Conservation (phyloP, 305 asterid genomes). For the Rubia occidens region DNA sequence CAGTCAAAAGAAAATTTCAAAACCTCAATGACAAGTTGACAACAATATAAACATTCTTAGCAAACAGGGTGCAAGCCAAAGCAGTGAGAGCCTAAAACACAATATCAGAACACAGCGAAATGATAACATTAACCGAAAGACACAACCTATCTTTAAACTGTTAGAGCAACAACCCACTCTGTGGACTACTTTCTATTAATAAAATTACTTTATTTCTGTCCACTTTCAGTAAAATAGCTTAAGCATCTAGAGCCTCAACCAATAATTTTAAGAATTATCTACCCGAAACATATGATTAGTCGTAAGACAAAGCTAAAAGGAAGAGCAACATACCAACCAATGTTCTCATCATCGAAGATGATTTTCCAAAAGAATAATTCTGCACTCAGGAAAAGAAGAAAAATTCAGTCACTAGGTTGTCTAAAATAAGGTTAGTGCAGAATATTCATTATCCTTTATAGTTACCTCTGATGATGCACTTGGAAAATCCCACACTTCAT, state of each 20-base stretch:
- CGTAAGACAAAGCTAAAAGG: neutral
- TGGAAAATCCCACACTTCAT: slow-evolving; percentile 98
- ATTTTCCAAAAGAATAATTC: slow-evolving; percentile 95
- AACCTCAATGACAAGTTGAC: too few species aligned
- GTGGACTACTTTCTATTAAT: neutral
- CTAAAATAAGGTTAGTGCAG: slow-evolving; percentile 9
- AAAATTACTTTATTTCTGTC: neutral
- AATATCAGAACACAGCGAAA: too few species aligned
- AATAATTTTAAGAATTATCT: neutral
- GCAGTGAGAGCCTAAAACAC: too few species aligned
- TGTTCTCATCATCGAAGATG: slow-evolving; percentile 84
- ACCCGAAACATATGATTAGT: too few species aligned
- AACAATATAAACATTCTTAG: too few species aligned
- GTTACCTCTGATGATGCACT: slow-evolving; percentile 84
- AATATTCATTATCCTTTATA: neutral
- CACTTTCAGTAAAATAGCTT: neutral
- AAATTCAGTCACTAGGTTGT: slow-evolving; percentile 17
- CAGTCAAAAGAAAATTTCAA: too few species aligned
- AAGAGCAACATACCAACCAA: slow-evolving; percentile 63
- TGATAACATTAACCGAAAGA: neutral
- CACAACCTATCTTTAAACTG: neutral
- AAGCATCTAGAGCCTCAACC: neutral
- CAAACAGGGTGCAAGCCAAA: too few species aligned
- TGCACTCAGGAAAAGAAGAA: slow-evolving; percentile 29
- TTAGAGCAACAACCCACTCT: neutral